These are phyloP conservation scores for Erysimum cheiranthoides DNA, from an alignment of 345 rosid genomes.

Conservation along the genomic window DNA sequence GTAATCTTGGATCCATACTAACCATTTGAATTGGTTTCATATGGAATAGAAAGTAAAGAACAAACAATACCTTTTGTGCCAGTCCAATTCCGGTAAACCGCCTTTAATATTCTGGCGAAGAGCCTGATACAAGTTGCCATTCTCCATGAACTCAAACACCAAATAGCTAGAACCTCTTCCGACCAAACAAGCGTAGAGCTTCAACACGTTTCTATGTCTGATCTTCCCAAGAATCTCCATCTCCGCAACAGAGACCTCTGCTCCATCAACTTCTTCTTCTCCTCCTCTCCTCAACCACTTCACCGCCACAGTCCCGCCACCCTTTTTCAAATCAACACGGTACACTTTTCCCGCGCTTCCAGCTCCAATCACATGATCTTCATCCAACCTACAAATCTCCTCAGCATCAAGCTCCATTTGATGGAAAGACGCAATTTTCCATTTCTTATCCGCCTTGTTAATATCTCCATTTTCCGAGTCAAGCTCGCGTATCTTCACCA, in stretches of 20 bases:
- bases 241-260: slow-evolving; percentile 68
- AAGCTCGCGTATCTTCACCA: slow-evolving; percentile 50
- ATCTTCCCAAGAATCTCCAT: slow-evolving; percentile 83
- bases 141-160: slow-evolving; percentile 84
- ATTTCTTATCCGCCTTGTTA: slow-evolving; percentile 50
- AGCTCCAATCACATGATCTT: slow-evolving; percentile 69
- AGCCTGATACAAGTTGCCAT: slow-evolving; percentile 76
- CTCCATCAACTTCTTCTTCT: slow-evolving; percentile 51
- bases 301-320: slow-evolving; percentile 69
- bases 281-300: slow-evolving; percentile 62
- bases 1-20: slow-evolving; percentile 23
- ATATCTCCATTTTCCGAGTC: slow-evolving; percentile 41
- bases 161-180: slow-evolving; percentile 68
- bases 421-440: slow-evolving; percentile 73
- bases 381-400: slow-evolving; percentile 69
- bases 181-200: slow-evolving; percentile 73
- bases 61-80: slow-evolving; percentile 63
- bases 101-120: slow-evolving; percentile 61
- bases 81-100: slow-evolving; percentile 61
- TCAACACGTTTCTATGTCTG: slow-evolving; percentile 78
- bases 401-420: slow-evolving; percentile 74
- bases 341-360: slow-evolving; percentile 93
- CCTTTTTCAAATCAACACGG: slow-evolving; percentile 74
- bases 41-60: background rate
- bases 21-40: background rate